phyloP scores from a whole-genome alignment of 2,329 filamentous ascomycete genomes.

The Monosporascus sp. region DNA sequence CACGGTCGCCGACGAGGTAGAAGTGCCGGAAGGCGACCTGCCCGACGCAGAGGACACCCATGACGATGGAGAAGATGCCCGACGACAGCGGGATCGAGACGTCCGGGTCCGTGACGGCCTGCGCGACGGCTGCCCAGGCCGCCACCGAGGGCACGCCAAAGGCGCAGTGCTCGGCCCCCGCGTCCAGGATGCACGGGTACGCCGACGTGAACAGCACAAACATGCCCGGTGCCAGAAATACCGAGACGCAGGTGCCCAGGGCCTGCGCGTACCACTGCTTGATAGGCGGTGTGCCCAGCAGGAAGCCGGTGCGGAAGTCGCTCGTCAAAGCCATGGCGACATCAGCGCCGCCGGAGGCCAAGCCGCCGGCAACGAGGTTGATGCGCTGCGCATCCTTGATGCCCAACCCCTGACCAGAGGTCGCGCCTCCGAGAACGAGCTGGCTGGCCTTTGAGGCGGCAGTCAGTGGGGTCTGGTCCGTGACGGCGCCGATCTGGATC shows the following conservation, averaged over 20 bases:
- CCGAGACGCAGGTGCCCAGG: conserved; percentile 56
- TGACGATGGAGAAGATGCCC: conserved; percentile 53
- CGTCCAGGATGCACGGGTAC: conserved; percentile 61
- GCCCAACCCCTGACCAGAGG: conserved; percentile 46
- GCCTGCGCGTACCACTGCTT: conserved; percentile 64
- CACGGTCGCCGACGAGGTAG: conserved; percentile 45
- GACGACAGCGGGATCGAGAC: conserved; percentile 50
- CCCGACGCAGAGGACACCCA: conserved; percentile 44
- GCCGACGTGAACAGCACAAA: conserved; percentile 64
- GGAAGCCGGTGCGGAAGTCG: conserved; percentile 65
- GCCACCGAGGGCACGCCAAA: conserved; percentile 60
- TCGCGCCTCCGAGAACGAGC: conserved; percentile 62
- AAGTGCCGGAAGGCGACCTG: conserved; percentile 52
- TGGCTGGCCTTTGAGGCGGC: conserved; percentile 65
- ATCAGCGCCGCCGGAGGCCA: conserved; percentile 51
- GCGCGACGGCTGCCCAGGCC: conserved; percentile 61
- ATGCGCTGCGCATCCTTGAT: conserved; percentile 52
- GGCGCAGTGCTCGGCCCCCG: conserved; percentile 43
- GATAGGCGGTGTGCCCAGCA: conserved; percentile 58
- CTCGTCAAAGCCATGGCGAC: conserved; percentile 49
- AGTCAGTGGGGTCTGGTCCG: conserved; percentile 59
- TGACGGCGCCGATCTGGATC: conserved; percentile 56
- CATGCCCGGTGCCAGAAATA: conserved; percentile 62
- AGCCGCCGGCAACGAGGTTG: conserved; percentile 59
- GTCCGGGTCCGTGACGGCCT: conserved; percentile 52